Conservation (phyloP, 225 moss, liverwort and hornwort genomes). For the Climacium dendroides region DNA sequence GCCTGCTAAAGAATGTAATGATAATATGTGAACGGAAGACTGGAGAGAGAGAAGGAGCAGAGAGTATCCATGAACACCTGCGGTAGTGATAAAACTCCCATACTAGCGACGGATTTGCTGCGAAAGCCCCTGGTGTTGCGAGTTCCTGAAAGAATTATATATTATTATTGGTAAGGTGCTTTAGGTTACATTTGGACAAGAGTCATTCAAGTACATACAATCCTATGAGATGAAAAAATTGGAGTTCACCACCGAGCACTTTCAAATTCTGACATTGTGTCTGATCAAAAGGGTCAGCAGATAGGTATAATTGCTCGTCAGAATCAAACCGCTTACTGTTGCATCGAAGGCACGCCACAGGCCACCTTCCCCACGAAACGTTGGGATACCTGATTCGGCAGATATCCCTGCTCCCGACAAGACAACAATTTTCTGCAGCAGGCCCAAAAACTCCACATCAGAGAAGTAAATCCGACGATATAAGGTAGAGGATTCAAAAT, state of each 20-base stretch:
- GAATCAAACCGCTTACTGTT: conserved; percentile 20
- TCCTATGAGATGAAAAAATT: background rate
- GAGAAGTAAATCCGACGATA: background rate
- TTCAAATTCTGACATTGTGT: background rate
- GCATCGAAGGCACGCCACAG: conserved; percentile 84
- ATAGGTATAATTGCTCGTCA: background rate
- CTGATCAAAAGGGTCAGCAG: background rate
- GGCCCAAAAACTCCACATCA: background rate
- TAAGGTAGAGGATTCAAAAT: background rate
- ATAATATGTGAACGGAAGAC: background rate
- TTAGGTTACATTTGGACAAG: background rate
- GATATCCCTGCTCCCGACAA: conserved; percentile 88
- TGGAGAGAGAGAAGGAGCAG: background rate
- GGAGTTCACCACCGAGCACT: background rate
- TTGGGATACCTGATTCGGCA: conserved; percentile 91
- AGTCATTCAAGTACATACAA: background rate
- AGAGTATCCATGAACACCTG: conserved; percentile 23
- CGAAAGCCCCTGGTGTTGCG: conserved; percentile 80
- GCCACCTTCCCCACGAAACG: conserved; percentile 86
- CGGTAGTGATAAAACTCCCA: conserved; percentile 99
- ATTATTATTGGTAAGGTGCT: background rate
- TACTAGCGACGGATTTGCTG: conserved; percentile 71
- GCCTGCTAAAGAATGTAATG: background rate
- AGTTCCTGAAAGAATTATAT: conserved; percentile 37
- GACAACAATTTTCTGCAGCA: conserved; percentile 72